Evolutionary conservation across 768 basidiomycete species (phyloP), one percentile per base, ranked within the genome.

Genomic region (Pleurotus tuber-regium): DNA sequence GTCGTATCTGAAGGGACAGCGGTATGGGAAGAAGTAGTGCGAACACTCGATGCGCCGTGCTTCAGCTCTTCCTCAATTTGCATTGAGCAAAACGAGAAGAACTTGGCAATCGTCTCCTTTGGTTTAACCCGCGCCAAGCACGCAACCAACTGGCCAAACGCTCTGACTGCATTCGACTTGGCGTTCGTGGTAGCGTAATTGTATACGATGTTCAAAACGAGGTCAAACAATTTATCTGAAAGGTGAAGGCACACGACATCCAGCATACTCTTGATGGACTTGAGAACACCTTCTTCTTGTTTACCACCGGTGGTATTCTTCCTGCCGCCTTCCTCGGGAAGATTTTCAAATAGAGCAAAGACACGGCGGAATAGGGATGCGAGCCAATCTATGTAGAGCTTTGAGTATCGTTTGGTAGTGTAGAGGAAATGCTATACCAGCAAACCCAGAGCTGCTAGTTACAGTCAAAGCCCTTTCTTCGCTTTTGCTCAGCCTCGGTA

Each of bases 311-410:
- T 92, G 29, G 79, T 86, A 55, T 89, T 89, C 68, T 78, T 82
- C 70, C 83, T 84, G 4, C 96, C 96, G 9, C 91, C 93, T 68
- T 96, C 95, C 65, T 98, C 96, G 0, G 95, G 95, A 4, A 98
- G 72, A 63, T 96, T 95, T 70, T 94, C 91, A 62, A 88, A 95
- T 16, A 98, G 70, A 1, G 89, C 81, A 47, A 92, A 74, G 46
- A 92, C 82, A 8, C 90, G 81, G 12, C 88, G 76, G 61, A 92
- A 85, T 25, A 92, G 78, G 18, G 86, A 82, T 0, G 78, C 78
- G 10, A 92, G 84, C 90, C 91, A 92, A 61, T 89, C 91, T 90
- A 53, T 10, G 53, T 21, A 46, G 29, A 43, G n/a, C 46, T 14
- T 18, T 18, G 21, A 30, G 11, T 28, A 51, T 21, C 10, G n/a